Conservation (phyloP, 225 moss, liverwort and hornwort genomes). For the Takakia lepidozioides region DNA sequence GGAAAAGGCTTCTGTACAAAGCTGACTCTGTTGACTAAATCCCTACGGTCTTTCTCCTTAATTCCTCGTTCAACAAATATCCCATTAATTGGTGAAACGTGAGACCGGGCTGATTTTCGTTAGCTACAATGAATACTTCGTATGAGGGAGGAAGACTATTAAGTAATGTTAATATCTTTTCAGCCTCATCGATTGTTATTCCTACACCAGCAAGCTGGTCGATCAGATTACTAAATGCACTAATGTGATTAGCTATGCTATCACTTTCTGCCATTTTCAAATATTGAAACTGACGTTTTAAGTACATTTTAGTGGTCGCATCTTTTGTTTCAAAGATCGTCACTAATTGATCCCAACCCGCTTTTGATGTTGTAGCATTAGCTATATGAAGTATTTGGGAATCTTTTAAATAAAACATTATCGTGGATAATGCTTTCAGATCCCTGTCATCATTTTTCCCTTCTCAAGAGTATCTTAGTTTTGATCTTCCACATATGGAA, state of each 20-base stretch:
- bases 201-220: slow-evolving; percentile 1
- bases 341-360: background rate
- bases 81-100: background rate
- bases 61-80: slow-evolving; percentile 1
- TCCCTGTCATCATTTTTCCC: too few species aligned
- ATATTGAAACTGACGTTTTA: slow-evolving; percentile 2
- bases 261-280: slow-evolving; percentile 7
- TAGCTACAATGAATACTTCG: slow-evolving; percentile 1
- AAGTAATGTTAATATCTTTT: background rate
- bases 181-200: background rate
- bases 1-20: background rate
- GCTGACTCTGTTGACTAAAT: background rate
- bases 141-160: too few species aligned
- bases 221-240: too few species aligned
- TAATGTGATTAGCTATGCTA: too few species aligned
- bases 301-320: slow-evolving; percentile 6
- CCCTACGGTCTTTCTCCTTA: slow-evolving; percentile 4
- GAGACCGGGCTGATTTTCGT: slow-evolving; percentile 3
- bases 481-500: too few species aligned
- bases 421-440: too few species aligned
- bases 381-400: slow-evolving; percentile 4
- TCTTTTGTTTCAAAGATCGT: too few species aligned
- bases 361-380: background rate
- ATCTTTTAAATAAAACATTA: slow-evolving; percentile 7
- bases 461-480: too few species aligned